Conservation (phyloP, 108 stramenopile species). For the Cyclostephanos tholiformis region DNA sequence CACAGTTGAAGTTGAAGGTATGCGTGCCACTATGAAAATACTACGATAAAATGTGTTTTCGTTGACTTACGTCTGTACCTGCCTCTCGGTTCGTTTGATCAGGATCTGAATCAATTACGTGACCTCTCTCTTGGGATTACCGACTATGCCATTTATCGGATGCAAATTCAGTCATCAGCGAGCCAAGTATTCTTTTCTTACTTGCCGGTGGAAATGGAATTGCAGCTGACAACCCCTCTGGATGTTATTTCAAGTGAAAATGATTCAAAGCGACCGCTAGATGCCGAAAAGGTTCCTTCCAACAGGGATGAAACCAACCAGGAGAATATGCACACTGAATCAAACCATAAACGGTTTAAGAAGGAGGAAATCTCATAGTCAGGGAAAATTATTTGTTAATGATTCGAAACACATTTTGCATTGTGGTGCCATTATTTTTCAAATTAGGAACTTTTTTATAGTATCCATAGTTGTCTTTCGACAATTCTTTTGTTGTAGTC, state of each 20-base stretch:
- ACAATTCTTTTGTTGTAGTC: too few species aligned
- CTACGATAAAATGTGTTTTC: background rate
- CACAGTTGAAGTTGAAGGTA: conserved; percentile 57
- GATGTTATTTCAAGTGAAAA: conserved; percentile 14
- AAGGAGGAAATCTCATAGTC: conserved; percentile 2
- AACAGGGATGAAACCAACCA: background rate
- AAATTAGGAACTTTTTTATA: too few species aligned
- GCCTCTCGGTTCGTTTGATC: conserved; percentile 5
- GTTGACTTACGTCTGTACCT: background rate
- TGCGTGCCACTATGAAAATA: conserved; percentile 7
- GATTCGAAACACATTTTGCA: too few species aligned
- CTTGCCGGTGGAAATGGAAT: conserved; percentile 54
- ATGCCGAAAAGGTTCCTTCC: conserved; percentile 7
- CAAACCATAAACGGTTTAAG: conserved; percentile 21
- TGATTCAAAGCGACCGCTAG: conserved; percentile 9
- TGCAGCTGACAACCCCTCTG: conserved; percentile 33
- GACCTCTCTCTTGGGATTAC: conserved; percentile 59
- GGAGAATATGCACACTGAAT: conserved; percentile 1
- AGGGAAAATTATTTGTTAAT: too few species aligned
- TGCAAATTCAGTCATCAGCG: conserved; percentile 61
- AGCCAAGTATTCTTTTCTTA: conserved; percentile 74
- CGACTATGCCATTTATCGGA: conserved; percentile 65
- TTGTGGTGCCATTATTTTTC: too few species aligned
- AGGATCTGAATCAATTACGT: conserved; percentile 63
- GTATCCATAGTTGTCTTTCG: too few species aligned